Conservation (phyloP, 1,284 basidiomycete genomes). For the Phaffia rhodozyma region DNA sequence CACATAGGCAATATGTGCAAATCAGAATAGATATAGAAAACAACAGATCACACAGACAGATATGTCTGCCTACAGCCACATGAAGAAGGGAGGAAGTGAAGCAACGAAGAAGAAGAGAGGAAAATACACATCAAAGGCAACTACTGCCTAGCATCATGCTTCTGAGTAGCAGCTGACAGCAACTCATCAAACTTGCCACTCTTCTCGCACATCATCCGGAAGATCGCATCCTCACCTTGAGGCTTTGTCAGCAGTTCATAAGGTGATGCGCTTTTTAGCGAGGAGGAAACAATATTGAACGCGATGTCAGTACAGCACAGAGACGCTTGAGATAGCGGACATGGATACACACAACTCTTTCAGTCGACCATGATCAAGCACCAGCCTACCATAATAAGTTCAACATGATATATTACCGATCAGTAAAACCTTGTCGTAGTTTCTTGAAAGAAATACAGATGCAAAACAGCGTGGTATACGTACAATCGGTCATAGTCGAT, state of each 20-base stretch:
- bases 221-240: background rate
- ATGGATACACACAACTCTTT: constrained; percentile 47
- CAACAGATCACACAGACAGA: too few relatives aligned
- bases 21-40: too few relatives aligned
- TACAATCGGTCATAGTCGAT: constrained; percentile 22
- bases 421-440: too few relatives aligned
- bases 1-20: too few relatives aligned
- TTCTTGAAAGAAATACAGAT: background rate
- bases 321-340: too few relatives aligned
- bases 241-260: background rate
- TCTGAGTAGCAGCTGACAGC: too few relatives aligned
- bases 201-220: background rate
- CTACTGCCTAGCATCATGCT: background rate
- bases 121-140: too few relatives aligned
- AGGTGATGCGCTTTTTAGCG: background rate
- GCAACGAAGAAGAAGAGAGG: too few relatives aligned
- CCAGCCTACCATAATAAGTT: constrained; percentile 35
- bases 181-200: constrained; percentile 8
- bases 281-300: background rate
- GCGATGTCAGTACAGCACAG: background rate
- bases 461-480: too few relatives aligned
- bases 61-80: too few relatives aligned
- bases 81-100: too few relatives aligned
- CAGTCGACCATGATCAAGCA: constrained; percentile 64
- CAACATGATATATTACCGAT: too few relatives aligned